Evolutionary conservation across 805 yeast genomes (phyloP).

Genomic region (Sungouiozyma intestinalis): DNA sequence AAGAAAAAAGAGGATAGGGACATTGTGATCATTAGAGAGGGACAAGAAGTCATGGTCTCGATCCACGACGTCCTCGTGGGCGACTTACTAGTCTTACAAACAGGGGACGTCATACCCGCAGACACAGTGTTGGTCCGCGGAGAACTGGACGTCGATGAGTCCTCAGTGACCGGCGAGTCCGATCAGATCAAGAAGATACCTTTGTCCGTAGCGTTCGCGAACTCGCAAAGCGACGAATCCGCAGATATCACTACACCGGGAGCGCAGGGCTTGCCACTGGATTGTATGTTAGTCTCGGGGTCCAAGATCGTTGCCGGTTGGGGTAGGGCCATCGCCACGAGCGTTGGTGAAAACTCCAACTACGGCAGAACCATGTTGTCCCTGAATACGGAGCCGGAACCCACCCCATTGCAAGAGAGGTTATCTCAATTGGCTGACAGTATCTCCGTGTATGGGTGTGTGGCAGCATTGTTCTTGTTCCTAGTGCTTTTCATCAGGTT

Average conservation of each 20-base stretch:
- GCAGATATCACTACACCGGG: conserved; percentile 12
- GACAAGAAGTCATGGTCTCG: conserved; percentile 55
- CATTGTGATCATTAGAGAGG: conserved; percentile 65
- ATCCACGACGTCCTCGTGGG: conserved; percentile 78
- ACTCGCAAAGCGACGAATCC: conserved; percentile 18
- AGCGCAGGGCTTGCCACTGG: conserved; percentile 25
- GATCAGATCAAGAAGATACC: conserved; percentile 65
- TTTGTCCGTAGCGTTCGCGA: conserved; percentile 33
- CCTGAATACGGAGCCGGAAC: conserved; percentile 62
- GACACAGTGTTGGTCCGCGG: conserved; percentile 73
- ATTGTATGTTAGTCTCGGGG: conserved; percentile 86
- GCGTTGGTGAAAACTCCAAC: conserved; percentile 82
- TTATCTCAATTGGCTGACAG: conserved; percentile 79
- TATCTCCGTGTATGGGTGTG: conserved; percentile 86
- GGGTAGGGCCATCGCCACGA: conserved; percentile 77
- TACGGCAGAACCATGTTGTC: conserved; percentile 88
- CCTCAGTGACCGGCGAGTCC: conserved; percentile 90
- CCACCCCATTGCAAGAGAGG: conserved; percentile 82
- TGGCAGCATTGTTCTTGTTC: conserved; percentile 76
- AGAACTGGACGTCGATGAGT: conserved; percentile 79
- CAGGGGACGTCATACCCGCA: conserved; percentile 91
- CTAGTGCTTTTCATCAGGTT: conserved; percentile 70
- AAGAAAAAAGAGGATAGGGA: conserved; percentile 79
- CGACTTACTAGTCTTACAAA: conserved; percentile 69
- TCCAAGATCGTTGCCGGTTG: conserved; percentile 79